Evolutionary conservation across 2,329 filamentous ascomycete genomes (phyloP).

Genomic region (Epichloe amarillans): DNA sequence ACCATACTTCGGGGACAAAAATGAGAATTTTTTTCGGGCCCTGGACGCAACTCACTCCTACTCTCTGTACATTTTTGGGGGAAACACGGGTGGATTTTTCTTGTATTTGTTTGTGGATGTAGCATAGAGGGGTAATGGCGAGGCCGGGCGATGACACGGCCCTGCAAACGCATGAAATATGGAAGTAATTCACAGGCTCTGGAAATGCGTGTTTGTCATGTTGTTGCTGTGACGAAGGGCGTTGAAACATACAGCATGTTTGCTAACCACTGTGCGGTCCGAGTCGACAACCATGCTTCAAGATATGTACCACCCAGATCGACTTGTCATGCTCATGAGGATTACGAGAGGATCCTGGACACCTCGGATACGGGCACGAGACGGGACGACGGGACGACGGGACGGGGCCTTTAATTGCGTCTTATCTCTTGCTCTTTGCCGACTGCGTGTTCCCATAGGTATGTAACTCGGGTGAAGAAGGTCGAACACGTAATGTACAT

Average conservation of each 20-base stretch:
- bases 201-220: too few species aligned
- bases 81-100: neutral
- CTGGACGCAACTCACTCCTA: slow-evolving; percentile 1
- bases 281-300: too few species aligned
- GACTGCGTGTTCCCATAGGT: neutral
- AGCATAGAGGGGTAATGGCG: neutral
- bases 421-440: neutral
- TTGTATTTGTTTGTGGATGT: slow-evolving; percentile 1
- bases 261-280: too few species aligned
- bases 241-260: too few species aligned
- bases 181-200: neutral
- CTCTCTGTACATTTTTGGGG: slow-evolving; percentile 2
- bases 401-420: neutral
- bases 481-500: neutral
- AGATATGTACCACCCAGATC: too few species aligned
- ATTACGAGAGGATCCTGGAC: neutral
- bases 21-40: neutral
- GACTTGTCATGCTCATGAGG: too few species aligned
- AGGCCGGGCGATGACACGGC: neutral
- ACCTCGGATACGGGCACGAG: too few species aligned
- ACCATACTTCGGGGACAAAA: neutral
- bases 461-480: neutral
- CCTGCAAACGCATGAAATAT: neutral
- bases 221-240: too few species aligned
- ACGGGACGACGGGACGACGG: neutral